These are phyloP conservation scores for Fraxinus greggii DNA, from an alignment of 305 asterid genomes.

Conservation along the genomic window DNA sequence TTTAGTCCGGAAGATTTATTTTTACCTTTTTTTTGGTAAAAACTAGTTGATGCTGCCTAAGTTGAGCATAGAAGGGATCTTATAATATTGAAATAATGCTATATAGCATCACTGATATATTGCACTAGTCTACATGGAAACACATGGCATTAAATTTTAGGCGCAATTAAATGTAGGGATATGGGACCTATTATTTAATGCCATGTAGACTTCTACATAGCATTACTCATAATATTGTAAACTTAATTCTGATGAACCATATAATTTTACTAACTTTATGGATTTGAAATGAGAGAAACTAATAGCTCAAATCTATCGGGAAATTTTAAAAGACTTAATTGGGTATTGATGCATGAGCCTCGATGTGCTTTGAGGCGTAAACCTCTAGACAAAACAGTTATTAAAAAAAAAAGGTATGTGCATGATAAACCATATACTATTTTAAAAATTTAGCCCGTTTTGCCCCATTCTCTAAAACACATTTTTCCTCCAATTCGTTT, in stretches of 20 bases:
- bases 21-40: constrained; percentile 3
- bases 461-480: neutral
- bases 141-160: neutral
- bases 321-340: neutral
- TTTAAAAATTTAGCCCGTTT: neutral
- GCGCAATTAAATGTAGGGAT: neutral
- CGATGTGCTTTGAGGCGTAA: neutral
- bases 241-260: neutral
- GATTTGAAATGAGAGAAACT: neutral
- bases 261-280: neutral
- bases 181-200: neutral
- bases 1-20: constrained; percentile 13
- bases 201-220: neutral
- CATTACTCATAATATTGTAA: neutral
- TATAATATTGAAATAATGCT: neutral
- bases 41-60: neutral
- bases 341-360: neutral
- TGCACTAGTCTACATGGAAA: neutral
- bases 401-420: neutral
- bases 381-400: neutral
- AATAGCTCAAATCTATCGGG: neutral
- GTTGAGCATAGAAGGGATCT: neutral
- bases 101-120: neutral
- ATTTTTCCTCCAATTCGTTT: neutral
- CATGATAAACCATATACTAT: neutral